These are phyloP conservation scores for Cyclotella cryptica DNA, from an alignment of 108 stramenopile genomes.

Conservation along the genomic window DNA sequence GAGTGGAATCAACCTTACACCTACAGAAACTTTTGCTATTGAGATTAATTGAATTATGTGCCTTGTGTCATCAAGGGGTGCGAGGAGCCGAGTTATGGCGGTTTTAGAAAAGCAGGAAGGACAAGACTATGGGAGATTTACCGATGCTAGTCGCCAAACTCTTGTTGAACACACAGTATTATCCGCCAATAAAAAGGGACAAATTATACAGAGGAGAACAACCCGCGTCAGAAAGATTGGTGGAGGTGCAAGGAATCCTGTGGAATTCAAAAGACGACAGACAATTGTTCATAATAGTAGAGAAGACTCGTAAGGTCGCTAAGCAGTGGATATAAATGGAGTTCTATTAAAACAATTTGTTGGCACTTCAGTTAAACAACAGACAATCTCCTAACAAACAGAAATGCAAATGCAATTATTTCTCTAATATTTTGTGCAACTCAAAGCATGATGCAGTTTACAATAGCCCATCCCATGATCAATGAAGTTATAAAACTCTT, in stretches of 20 bases:
- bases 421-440: too few species aligned
- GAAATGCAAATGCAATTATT: too few species aligned
- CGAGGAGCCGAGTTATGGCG: slow-evolving; percentile 62
- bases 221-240: slow-evolving; percentile 43
- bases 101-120: slow-evolving; percentile 58
- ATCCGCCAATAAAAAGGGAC: slow-evolving; percentile 38
- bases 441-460: too few species aligned
- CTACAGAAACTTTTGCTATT: not conserved
- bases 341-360: too few species aligned
- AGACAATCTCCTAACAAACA: too few species aligned
- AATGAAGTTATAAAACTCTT: too few species aligned
- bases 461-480: too few species aligned
- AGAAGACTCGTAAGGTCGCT: slow-evolving; percentile 10
- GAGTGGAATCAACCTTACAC: not conserved
- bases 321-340: too few species aligned
- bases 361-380: too few species aligned
- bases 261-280: slow-evolving; percentile 49
- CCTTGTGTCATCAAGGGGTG: slow-evolving; percentile 39
- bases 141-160: slow-evolving; percentile 55
- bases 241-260: slow-evolving; percentile 50
- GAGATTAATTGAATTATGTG: not conserved
- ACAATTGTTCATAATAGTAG: slow-evolving; percentile 61
- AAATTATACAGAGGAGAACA: slow-evolving; percentile 24
- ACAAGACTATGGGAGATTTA: too few species aligned
- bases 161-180: slow-evolving; percentile 31